Evolutionary conservation across 2,329 filamentous ascomycete genomes (phyloP).

Genomic region (Pyrenochaeta sp.): DNA sequence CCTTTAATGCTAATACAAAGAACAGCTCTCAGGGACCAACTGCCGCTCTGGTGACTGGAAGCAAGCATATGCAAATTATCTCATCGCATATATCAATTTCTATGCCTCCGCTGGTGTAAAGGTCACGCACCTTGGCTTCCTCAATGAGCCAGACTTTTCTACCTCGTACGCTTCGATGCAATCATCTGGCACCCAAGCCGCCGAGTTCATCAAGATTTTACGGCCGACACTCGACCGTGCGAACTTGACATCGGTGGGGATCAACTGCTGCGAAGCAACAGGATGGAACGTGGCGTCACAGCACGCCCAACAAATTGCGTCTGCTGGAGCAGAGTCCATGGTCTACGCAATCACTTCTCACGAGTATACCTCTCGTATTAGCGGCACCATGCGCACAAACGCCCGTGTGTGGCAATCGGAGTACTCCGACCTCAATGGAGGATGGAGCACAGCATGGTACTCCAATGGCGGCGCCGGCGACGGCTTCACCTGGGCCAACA

Average conservation of each 20-base stretch:
- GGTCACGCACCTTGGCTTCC: constrained; percentile 54
- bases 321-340: constrained; percentile 49
- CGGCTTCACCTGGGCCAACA: constrained; percentile 65
- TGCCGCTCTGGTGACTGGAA: constrained; percentile 58
- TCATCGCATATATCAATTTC: constrained; percentile 57
- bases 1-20: not conserved
- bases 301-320: constrained; percentile 51
- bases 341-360: constrained; percentile 55
- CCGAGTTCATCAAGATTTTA: constrained; percentile 62
- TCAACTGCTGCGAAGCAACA: constrained; percentile 57
- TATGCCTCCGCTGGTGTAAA: constrained; percentile 53
- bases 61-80: constrained; percentile 59
- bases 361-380: constrained; percentile 54
- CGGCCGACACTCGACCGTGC: constrained; percentile 48
- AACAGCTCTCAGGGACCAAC: constrained; percentile 30
- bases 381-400: constrained; percentile 52
- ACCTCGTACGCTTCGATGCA: constrained; percentile 59
- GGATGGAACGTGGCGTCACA: constrained; percentile 52
- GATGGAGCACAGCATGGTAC: constrained; percentile 57
- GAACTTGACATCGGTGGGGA: constrained; percentile 48
- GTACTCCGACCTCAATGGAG: constrained; percentile 55
- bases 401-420: constrained; percentile 63
- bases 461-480: constrained; percentile 57
- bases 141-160: constrained; percentile 56
- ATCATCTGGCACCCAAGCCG: constrained; percentile 57